Evolutionary conservation across 306 rosid species (phyloP).

Genomic region (Vachellia pachyceras): DNA sequence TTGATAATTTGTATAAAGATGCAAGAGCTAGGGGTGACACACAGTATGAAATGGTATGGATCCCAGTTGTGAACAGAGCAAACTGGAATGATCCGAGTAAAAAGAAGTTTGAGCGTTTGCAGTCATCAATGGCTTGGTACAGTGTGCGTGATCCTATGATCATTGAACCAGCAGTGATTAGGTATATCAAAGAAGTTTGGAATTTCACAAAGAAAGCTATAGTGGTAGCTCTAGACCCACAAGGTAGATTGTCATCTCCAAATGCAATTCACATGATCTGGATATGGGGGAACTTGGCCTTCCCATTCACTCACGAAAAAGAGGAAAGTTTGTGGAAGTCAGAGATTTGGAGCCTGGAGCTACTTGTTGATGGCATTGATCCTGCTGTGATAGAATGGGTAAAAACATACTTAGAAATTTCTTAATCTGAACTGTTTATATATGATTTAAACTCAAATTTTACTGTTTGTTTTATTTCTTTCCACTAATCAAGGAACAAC

Average conservation of each 20-base stretch:
- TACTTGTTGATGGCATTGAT: conserved; percentile 71
- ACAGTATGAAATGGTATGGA: conserved; percentile 78
- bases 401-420: conserved; percentile 16
- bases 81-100: conserved; percentile 42
- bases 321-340: conserved; percentile 71
- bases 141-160: conserved; percentile 62
- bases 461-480: too few species aligned
- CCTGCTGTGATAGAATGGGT: conserved; percentile 58
- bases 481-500: background rate
- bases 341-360: conserved; percentile 75
- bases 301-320: conserved; percentile 75
- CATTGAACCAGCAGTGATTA: conserved; percentile 65
- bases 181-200: conserved; percentile 74
- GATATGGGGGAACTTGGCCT: conserved; percentile 84
- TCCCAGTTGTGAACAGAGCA: conserved; percentile 63
- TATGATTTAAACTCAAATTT: too few species aligned
- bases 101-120: conserved; percentile 58
- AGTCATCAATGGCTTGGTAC: conserved; percentile 70
- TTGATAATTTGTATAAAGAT: conserved; percentile 51
- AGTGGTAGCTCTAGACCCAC: too few species aligned
- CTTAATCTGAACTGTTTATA: background rate
- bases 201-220: conserved; percentile 67
- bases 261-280: conserved; percentile 86
- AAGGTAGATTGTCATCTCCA: conserved; percentile 58
- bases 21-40: conserved; percentile 43